These are phyloP conservation scores for Calocybe indica DNA, from an alignment of 768 basidiomycete species.

Conservation along the genomic window DNA sequence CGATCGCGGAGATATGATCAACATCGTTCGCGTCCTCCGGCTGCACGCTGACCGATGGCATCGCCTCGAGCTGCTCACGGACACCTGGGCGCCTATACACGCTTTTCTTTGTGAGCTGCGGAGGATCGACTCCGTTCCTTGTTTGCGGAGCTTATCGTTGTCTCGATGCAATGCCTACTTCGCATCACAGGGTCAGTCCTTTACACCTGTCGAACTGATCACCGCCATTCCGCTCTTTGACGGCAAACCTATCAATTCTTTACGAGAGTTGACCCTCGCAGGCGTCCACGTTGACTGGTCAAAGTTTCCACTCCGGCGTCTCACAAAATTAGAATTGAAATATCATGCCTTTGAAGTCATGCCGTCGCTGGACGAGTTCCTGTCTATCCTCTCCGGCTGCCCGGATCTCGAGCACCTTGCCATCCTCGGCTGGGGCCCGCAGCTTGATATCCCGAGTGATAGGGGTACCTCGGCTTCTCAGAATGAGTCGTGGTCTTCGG, in stretches of 20 bases:
- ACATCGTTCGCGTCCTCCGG: constrained; percentile 37
- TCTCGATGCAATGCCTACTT: constrained; percentile 57
- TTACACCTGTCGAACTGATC: constrained; percentile 35
- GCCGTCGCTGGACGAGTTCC: constrained; percentile 44
- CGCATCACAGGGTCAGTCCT: constrained; percentile 34
- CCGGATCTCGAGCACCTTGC: constrained; percentile 35
- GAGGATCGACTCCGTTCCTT: constrained; percentile 24
- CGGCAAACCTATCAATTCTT: constrained; percentile 21
- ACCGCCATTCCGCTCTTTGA: constrained; percentile 41
- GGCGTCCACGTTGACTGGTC: constrained; percentile 59
- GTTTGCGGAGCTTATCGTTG: constrained; percentile 35
- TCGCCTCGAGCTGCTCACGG: constrained; percentile 43
- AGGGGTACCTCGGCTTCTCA: not conserved
- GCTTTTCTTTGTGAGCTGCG: constrained; percentile 39
- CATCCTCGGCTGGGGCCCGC: constrained; percentile 51
- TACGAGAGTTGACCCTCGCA: constrained; percentile 39
- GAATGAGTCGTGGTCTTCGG: not conserved
- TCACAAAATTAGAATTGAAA: constrained; percentile 44
- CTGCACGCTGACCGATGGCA: constrained; percentile 43
- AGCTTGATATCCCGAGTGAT: constrained; percentile 12
- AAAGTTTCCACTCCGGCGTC: constrained; percentile 29
- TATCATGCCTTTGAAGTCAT: constrained; percentile 54
- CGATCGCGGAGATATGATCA: constrained; percentile 36
- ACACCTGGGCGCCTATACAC: constrained; percentile 57
- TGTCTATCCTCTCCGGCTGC: constrained; percentile 33